Percentiles rank a stretch among this genome's conserved stretches.
These are phyloP conservation scores for Candida pseudoglaebosa DNA, from an alignment of 805 yeast genomes.

Conservation along the genomic window DNA sequence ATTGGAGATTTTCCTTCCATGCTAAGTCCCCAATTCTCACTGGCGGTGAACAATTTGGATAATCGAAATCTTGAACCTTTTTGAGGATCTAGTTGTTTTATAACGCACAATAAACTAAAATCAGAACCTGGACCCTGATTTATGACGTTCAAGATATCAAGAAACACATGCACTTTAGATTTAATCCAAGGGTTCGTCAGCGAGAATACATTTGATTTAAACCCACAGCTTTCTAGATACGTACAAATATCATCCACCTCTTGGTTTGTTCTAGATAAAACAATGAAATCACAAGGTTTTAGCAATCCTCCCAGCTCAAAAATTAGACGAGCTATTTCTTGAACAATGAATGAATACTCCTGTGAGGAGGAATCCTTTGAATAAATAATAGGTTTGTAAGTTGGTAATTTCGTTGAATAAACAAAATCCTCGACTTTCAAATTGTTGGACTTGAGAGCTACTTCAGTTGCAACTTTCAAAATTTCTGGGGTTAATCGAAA, in stretches of 20 bases:
- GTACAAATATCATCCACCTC: constrained; percentile 40
- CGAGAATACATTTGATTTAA: constrained; percentile 41
- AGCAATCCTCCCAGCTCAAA: constrained; percentile 39
- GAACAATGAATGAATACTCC: constrained; percentile 40
- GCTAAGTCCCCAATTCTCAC: constrained; percentile 9
- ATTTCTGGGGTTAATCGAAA: constrained; percentile 64
- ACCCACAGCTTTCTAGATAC: constrained; percentile 36
- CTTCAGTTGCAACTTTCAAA: constrained; percentile 37
- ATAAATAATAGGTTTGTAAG: constrained; percentile 21
- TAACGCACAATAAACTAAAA: constrained; percentile 25
- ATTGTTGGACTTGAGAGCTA: constrained; percentile 11
- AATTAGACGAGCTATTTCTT: constrained; percentile 42
- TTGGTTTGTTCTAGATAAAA: constrained; percentile 50
- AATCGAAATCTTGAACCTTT: constrained; percentile 21
- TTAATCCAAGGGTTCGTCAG: constrained; percentile 51
- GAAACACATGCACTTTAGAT: constrained; percentile 39
- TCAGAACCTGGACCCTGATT: constrained; percentile 29
- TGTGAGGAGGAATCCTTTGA: constrained; percentile 19
- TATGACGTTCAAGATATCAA: constrained; percentile 47
- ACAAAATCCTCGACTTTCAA: constrained; percentile 6
- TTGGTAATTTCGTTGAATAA: constrained; percentile 14
- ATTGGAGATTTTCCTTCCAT: background rate
- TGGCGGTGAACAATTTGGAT: constrained; percentile 24
- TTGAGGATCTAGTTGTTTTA: constrained; percentile 23
- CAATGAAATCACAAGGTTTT: constrained; percentile 46